Evolutionary conservation across 768 basidiomycete species (phyloP).

Genomic region (Tephrocybe sp.): DNA sequence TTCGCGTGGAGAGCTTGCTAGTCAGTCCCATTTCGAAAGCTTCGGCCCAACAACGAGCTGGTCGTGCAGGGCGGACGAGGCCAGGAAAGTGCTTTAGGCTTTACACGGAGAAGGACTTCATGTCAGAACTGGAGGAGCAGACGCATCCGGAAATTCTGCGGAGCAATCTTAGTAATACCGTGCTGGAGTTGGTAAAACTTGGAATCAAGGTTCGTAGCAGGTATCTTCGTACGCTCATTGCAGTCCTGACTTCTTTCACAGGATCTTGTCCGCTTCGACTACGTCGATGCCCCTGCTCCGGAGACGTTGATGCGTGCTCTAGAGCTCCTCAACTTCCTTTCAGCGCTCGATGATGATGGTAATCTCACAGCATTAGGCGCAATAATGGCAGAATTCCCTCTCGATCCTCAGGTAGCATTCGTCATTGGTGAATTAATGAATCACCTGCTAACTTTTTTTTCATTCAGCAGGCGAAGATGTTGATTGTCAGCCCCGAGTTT

Average conservation of each 20-base stretch:
- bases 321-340: constrained; percentile 89
- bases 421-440: background rate
- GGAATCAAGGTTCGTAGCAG: constrained; percentile 71
- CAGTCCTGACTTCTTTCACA: constrained; percentile 21
- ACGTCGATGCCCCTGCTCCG: constrained; percentile 91
- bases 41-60: constrained; percentile 93
- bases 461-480: constrained; percentile 81
- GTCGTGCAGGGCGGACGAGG: constrained; percentile 92
- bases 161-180: constrained; percentile 91
- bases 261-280: constrained; percentile 88
- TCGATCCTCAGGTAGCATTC: constrained; percentile 88
- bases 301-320: constrained; percentile 97
- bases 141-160: constrained; percentile 95
- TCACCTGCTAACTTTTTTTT: background rate
- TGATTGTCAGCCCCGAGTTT: constrained; percentile 94
- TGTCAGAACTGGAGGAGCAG: constrained; percentile 94
- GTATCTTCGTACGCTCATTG: constrained; percentile 2
- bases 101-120: constrained; percentile 97
- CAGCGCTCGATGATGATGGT: constrained; percentile 93
- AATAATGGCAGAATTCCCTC: constrained; percentile 97
- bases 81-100: constrained; percentile 97
- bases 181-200: constrained; percentile 91
- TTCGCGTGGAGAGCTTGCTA: constrained; percentile 90
- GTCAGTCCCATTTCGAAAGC: constrained; percentile 97
- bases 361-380: constrained; percentile 82